Evolutionary conservation across 1,284 basidiomycete genomes (phyloP), one percentile per base, ranked within the genome.

Genomic region (Puccinia horiana): DNA sequence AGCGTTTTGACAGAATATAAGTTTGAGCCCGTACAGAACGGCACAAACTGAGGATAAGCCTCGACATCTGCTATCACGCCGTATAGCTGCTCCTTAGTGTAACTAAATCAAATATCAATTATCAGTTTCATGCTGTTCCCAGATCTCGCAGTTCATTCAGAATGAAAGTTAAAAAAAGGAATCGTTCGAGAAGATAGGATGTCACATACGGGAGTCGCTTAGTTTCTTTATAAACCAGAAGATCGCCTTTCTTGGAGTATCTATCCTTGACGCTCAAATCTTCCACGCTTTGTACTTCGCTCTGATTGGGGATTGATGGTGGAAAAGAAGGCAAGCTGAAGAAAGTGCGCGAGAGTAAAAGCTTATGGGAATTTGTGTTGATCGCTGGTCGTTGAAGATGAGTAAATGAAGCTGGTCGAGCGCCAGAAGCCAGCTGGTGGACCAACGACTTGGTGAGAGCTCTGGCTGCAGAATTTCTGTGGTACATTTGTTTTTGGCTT

Each of bases 301-400:
- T 58, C 58, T 76, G 35, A 40, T 20, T 61, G 9, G 54, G 37
- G 12, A n/a, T 72, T 20, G 77, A 54, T 6, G 63, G 77, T 44
- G 77, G 77, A 49, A 80, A 80, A 52, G 77, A 80, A 58, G 77
- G 77, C 47, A 80, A 40, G n/a, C 67, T 73, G 37, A 80, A 80
- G 32, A 80, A 80, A 37, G 47, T 42, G 16, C 77, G 74, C 2
- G 69, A 52, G 69, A 49, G 4, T 14, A 29, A 35, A 6, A 65
- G 18, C 23, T 23, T 23, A 37, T 20, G 18, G 35, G 61, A 40
- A 40, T 20, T 37, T 1, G 16, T 12, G 61, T 40, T 65, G 0
- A 37, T 65, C 61, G 61, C 16, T 65, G 6, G 61, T 14, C 35
- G 61, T 40, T 5, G 61, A 40, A 35, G 2, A 12, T 23, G 35